A percentile compares a stretch with the other conserved stretches of the same genome.
Evolutionary conservation across 768 basidiomycete species (phyloP).

Genomic region (Boletus rubroflammeus): DNA sequence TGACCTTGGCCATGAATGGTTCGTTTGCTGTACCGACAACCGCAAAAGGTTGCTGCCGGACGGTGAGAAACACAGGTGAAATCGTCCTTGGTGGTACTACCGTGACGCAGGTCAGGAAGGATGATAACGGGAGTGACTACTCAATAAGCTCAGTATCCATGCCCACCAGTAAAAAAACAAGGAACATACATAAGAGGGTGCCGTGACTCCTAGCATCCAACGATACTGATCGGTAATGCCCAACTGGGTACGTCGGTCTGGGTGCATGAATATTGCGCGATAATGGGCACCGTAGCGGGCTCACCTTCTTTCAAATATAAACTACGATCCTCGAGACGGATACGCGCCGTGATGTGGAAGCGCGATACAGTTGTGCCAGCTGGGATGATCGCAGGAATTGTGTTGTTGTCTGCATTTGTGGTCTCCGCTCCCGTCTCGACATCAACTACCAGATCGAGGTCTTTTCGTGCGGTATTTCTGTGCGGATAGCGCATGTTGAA

Average conservation of each 20-base stretch:
- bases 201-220: slow-evolving; percentile 44
- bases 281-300: slow-evolving; percentile 1
- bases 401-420: neutral
- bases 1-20: slow-evolving; percentile 43
- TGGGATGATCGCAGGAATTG: slow-evolving; percentile 4
- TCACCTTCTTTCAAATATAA: slow-evolving; percentile 41
- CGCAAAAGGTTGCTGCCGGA: slow-evolving; percentile 39
- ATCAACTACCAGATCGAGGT: slow-evolving; percentile 31
- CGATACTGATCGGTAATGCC: slow-evolving; percentile 37
- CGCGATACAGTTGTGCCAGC: slow-evolving; percentile 29
- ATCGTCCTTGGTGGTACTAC: slow-evolving; percentile 37
- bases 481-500: slow-evolving; percentile 42
- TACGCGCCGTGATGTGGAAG: slow-evolving; percentile 45
- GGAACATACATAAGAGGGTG: slow-evolving; percentile 46
- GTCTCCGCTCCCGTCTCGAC: neutral
- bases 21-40: slow-evolving; percentile 40
- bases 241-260: slow-evolving; percentile 33
- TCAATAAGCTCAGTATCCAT: neutral
- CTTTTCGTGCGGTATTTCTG: slow-evolving; percentile 39
- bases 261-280: slow-evolving; percentile 3
- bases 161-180: neutral
- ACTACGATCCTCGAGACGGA: slow-evolving; percentile 43
- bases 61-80: slow-evolving; percentile 29
- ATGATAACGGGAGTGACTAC: slow-evolving; percentile 29
- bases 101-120: slow-evolving; percentile 36